Evolutionary conservation across 768 basidiomycete species (phyloP).

Genomic region (Hygrocybe punicea): DNA sequence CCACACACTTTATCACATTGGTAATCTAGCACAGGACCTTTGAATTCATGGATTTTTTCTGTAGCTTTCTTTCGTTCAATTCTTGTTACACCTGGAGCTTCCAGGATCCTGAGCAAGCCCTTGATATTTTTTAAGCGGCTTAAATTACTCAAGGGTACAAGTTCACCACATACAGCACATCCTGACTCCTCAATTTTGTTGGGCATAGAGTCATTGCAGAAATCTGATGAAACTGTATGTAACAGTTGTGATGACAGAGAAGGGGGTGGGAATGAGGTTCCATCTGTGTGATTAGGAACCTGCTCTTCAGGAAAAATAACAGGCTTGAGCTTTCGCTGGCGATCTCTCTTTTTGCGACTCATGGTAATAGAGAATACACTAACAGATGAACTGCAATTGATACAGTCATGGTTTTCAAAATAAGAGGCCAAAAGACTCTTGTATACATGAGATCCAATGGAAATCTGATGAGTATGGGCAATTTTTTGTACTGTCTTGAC

Average conservation of each 20-base stretch:
- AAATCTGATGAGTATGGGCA: not conserved
- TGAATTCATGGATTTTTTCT: slow-evolving; percentile 9
- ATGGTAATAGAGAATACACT: not conserved
- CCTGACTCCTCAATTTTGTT: slow-evolving; percentile 23
- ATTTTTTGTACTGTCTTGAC: not conserved
- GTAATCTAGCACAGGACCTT: slow-evolving; percentile 15
- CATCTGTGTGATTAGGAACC: slow-evolving; percentile 14
- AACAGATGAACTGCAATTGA: not conserved
- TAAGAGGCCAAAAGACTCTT: not conserved
- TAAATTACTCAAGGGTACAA: slow-evolving; percentile 8
- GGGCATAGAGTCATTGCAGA: slow-evolving; percentile 1
- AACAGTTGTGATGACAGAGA: not conserved
- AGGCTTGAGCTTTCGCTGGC: not conserved
- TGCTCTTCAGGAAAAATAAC: slow-evolving; percentile 16
- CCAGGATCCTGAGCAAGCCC: slow-evolving; percentile 2
- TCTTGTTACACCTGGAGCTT: slow-evolving; percentile 5
- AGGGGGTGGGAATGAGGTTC: slow-evolving; percentile 1
- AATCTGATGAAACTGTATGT: slow-evolving; percentile 1
- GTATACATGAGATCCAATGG: not conserved
- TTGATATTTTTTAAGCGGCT: slow-evolving; percentile 7
- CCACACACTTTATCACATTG: slow-evolving; percentile 10
- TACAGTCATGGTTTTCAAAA: slow-evolving; percentile 4
- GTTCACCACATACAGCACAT: slow-evolving; percentile 32
- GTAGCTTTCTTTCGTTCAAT: slow-evolving; percentile 2
- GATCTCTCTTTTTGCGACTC: not conserved